Evolutionary conservation across 805 yeast genomes (phyloP).

Genomic region (Lachancea quebecensis): DNA sequence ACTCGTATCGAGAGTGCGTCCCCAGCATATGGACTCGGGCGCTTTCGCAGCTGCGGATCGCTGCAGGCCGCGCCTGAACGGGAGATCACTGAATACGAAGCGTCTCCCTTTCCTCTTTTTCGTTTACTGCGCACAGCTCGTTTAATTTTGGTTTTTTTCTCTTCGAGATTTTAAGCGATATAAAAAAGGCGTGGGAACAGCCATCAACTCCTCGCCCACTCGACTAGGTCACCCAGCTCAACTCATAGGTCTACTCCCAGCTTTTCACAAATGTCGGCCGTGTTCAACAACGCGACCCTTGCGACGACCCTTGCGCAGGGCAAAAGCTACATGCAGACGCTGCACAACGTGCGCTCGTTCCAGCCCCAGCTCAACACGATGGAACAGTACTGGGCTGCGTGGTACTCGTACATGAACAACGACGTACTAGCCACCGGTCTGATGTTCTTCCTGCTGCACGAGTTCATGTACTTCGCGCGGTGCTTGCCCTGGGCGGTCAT

Average conservation of each 20-base stretch:
- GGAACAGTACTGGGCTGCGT: conserved; percentile 83
- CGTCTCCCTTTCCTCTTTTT: no score
- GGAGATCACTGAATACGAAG: no score
- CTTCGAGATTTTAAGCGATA: conserved; percentile 3
- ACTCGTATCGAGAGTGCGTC: no score
- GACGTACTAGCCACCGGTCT: conserved; percentile 91
- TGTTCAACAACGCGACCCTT: conserved; percentile 30
- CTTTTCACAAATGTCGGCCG: conserved; percentile 24
- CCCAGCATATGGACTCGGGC: no score
- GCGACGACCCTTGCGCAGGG: conserved; percentile 21
- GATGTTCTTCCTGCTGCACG: conserved; percentile 76
- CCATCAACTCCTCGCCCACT: no score
- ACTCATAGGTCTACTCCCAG: no score
- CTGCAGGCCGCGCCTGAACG: no score
- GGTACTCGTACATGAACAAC: conserved; percentile 77
- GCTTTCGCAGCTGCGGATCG: no score
- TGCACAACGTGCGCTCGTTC: conserved; percentile 31
- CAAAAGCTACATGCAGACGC: conserved; percentile 30
- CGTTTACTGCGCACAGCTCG: background rate
- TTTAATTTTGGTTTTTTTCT: background rate
- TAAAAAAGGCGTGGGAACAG: background rate
- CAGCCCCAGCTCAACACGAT: conserved; percentile 42
- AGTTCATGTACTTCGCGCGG: conserved; percentile 83
- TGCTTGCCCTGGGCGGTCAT: conserved; percentile 88
- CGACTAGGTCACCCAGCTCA: no score